Percentiles rank a stretch among this genome's conserved stretches.
These are phyloP conservation scores for Exophiala phaeomuriformis DNA, from an alignment of 2,329 filamentous ascomycete genomes.

Conservation along the genomic window DNA sequence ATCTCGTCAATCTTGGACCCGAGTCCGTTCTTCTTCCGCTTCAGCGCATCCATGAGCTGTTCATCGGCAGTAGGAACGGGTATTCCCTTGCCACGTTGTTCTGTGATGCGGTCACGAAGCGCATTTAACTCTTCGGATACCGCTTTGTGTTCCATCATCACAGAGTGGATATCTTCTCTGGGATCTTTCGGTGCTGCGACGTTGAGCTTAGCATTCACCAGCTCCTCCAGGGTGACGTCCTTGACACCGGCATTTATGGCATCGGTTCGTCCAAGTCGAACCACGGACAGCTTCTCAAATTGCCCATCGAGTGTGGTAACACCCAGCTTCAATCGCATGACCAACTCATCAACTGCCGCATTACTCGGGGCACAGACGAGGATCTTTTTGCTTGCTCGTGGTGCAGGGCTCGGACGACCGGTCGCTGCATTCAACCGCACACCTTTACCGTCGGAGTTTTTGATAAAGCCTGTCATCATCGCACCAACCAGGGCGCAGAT, in stretches of 20 bases:
- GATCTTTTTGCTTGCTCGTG: constrained; percentile 63
- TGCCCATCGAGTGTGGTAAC: constrained; percentile 70
- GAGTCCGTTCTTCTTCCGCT: constrained; percentile 66
- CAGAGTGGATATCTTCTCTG: constrained; percentile 51
- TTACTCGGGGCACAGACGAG: constrained; percentile 98
- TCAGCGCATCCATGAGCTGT: constrained; percentile 69
- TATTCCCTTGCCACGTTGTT: constrained; percentile 50
- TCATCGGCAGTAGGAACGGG: constrained; percentile 49
- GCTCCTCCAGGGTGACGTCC: constrained; percentile 87
- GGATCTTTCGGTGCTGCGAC: constrained; percentile 38
- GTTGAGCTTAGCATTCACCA: constrained; percentile 67
- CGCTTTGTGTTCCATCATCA: constrained; percentile 62
- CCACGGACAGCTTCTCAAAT: constrained; percentile 69
- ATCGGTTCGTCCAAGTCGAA: constrained; percentile 84
- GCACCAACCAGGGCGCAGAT: constrained; percentile 94
- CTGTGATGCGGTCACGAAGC: constrained; percentile 64
- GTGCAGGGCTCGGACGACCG: constrained; percentile 29
- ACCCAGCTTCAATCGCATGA: constrained; percentile 82
- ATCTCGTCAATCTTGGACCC: constrained; percentile 78
- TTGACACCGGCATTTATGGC: constrained; percentile 83
- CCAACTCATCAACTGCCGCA: constrained; percentile 91
- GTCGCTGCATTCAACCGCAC: constrained; percentile 34
- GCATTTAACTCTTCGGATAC: constrained; percentile 60
- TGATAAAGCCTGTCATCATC: constrained; percentile 58
- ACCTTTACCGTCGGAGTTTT: constrained; percentile 41